Conservation (phyloP, 352 stramenopile genomes). For the Phytophthora citricola region DNA sequence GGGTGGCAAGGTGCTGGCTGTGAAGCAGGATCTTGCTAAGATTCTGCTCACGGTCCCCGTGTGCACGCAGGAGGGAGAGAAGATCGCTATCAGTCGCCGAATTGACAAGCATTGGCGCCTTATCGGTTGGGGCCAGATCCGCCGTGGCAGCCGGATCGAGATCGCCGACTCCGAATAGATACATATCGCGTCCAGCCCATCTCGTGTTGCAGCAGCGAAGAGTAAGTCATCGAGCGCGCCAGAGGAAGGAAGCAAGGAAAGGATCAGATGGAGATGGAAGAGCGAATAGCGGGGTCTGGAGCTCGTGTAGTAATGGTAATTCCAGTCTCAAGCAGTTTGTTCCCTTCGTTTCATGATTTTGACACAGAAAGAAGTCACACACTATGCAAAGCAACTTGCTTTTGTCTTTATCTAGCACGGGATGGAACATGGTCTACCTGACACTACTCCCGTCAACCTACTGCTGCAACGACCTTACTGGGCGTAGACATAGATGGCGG, state of each 20-base stretch:
- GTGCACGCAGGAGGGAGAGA: constrained; percentile 99
- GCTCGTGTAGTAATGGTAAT: constrained; percentile 48
- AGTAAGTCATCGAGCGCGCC: constrained; percentile 27
- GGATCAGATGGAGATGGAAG: constrained; percentile 41
- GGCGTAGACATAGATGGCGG: constrained; percentile 75
- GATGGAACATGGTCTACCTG: constrained; percentile 20
- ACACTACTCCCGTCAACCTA: constrained; percentile 26
- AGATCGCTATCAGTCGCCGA: constrained; percentile 99
- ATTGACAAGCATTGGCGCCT: constrained; percentile 99
- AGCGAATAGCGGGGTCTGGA: constrained; percentile 33
- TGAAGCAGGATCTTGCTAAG: constrained; percentile 99
- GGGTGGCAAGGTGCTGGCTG: constrained; percentile 94
- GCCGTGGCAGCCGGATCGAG: constrained; percentile 96
- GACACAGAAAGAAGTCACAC: background rate
- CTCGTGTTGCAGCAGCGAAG: constrained; percentile 29
- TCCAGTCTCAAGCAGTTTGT: constrained; percentile 41
- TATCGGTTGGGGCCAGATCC: constrained; percentile 99
- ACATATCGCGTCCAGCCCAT: constrained; percentile 37
- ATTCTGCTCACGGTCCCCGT: constrained; percentile 99
- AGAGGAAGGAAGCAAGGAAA: constrained; percentile 35
- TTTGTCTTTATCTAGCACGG: constrained; percentile 32
- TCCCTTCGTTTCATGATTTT: constrained; percentile 15
- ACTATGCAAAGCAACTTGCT: constrained; percentile 14
- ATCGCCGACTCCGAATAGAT: constrained; percentile 89
- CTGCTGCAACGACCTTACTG: constrained; percentile 41